Evolutionary conservation across 208 protist genomes (phyloP), one percentile per base, ranked within the genome.

Genomic region (Wallacemonas sp.): DNA sequence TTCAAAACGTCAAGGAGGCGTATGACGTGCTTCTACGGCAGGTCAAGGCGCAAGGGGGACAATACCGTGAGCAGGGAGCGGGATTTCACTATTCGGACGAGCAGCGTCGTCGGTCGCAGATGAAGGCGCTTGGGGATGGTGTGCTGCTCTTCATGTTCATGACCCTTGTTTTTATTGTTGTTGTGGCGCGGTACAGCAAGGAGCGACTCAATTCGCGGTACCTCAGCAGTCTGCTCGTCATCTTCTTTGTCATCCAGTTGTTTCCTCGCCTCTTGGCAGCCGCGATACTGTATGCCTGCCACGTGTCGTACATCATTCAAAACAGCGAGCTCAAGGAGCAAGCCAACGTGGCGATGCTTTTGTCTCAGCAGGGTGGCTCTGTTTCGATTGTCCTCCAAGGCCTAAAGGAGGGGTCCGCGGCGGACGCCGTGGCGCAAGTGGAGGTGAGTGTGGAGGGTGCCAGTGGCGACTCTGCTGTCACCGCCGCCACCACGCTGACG

Each of bases 221-320:
- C 60, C 62, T 91, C 41, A 64, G 51, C 55, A 62, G 88, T 42
- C 68, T 88, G 1, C 12, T 91, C 1, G 54, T 68, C 55, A 89
- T 94, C 44, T 90, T 90, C 71, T 79, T 90, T 22, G 73, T 79
- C 33, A 83, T 91, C 56, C 79, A 94, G 56, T 44, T 91, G 14
- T 89, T 91, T 66, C 84, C 85, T 2, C 79, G 83, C 2, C 62
- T 92, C 41, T 66, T 95, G n/a, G 77, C 85, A 5, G 72, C 85
- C 1, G 82, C 80, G 1, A 75, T 91, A 51, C 63, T 95, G 30
- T 95, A 86, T 46, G 83, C 84, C 1, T 79, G 61, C 45, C 80
- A 90, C 62, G 74, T 85, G 9, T 72, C 66, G 38, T 79, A 86
- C 41, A 54, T 86, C 21, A 64, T 88, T 17, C 75, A 70, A 41